Evolutionary conservation across 371 early-diverging fungal genomes (phyloP), one percentile per base, ranked within the genome.

Genomic region (Mucor irregularis): DNA sequence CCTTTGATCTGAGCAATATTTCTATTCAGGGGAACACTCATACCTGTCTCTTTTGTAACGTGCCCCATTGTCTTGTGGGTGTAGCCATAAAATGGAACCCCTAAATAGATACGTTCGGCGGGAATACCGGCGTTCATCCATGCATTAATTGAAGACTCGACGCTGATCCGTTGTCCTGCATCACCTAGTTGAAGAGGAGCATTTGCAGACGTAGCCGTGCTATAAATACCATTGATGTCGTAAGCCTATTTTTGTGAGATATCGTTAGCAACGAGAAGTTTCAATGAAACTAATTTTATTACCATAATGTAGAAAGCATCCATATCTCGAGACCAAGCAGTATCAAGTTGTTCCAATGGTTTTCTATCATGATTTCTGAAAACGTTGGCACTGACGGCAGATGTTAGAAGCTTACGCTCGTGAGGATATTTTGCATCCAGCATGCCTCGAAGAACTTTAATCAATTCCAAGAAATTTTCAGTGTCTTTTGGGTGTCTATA

Each of bases 301-400:
- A 78, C 74, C 85, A 87, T 80, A 25, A 90, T 67, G 30, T 81
- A 80, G 34, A 88, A 78, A 33, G 71, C 81, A 57, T 85, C 81
- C 10, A 88, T 73, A 17, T 61, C 73, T 50, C 81, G 72, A 48
- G 80, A 76, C 62, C 81, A 84, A 33, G 63, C 74, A 2, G 34
- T 39, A 16, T 53, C 62, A 4, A 69, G 51, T 21, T 38, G 42
- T 14, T 25, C 24, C 1, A 50, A 55, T 11, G 51, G 42, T 3
- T 61, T 53, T 17, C 48, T 37, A 26, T 57, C 29, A 16, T 31
- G 38, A 33, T 65, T 62, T 9, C 33, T 58, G 33, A 65, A 69
- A 10, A 57, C 62, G 17, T 46, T 21, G 2, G 65, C 49, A 25
- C 62, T 56, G 21, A 64, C 64, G 2, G 69, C 69, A 17, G 69